Base-by-base conservation (phyloP, 139 green algal species). In the Diplosphaera chodatii region DNA sequence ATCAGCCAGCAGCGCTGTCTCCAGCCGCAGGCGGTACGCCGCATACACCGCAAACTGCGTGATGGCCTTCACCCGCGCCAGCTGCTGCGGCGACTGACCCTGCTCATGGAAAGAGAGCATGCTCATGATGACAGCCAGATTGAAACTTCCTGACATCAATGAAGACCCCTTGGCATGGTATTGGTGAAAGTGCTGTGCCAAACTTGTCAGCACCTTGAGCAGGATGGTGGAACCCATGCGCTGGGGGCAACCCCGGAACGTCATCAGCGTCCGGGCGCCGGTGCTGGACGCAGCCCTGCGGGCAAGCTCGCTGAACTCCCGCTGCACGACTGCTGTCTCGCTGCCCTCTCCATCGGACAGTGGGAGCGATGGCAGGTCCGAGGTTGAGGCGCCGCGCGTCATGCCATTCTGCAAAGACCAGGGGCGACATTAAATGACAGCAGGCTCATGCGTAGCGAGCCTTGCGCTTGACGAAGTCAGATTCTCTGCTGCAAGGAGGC, bases 141-240 rank as follows among this genome's bases (percentile, higher is more conserved):
- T n/a, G n/a, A n/a, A n/a, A n/a, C n/a, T n/a, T n/a, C n/a, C n/a
- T n/a, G n/a, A n/a, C n/a, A n/a, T n/a, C n/a, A n/a, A n/a, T n/a
- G n/a, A n/a, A n/a, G n/a, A n/a, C n/a, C n/a, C n/a, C n/a, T n/a
- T n/a, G n/a, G n/a, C n/a, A n/a, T n/a, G n/a, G n/a, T n/a, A n/a
- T n/a, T n/a, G n/a, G n/a, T n/a, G n/a, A n/a, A n/a, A n/a, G n/a
- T n/a, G n/a, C n/a, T n/a, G n/a, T n/a, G n/a, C n/a, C n/a, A n/a
- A n/a, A n/a, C n/a, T n/a, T n/a, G n/a, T n/a, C 16, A 10, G 8
- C 48, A 59, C 48, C 32, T 81, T 78, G 41, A 95, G 84, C 71
- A 95, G 64, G 10, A 96, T 75, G 0, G 88, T 97, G 77, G 83
- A 87, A 25, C 84, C 89, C 29, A 91, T 79, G 28, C 82, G 82